phyloP scores from a whole-genome alignment of 306 rosid genomes.

The Fragaria ananassa region DNA sequence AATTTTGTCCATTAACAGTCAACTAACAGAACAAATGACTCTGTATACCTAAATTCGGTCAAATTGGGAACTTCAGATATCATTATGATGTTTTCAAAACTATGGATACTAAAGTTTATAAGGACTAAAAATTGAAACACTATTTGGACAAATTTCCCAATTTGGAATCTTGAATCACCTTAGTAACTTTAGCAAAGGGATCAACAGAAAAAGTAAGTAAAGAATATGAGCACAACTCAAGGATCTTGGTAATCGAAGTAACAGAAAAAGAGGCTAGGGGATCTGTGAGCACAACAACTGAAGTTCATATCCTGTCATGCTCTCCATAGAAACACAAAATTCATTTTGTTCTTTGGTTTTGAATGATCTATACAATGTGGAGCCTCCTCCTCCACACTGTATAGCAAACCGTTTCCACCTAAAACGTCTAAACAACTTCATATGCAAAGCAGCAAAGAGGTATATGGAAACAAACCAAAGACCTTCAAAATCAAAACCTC shows the following conservation, averaged over 20 bases:
- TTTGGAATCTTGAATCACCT: background rate
- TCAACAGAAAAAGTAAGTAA: background rate
- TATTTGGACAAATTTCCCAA: no score
- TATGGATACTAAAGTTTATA: no score
- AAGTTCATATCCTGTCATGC: background rate
- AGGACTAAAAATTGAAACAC: no score
- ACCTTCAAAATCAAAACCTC: constrained; percentile 22
- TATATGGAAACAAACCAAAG: background rate
- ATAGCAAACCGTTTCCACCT: background rate
- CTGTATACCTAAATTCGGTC: no score
- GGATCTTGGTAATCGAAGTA: background rate
- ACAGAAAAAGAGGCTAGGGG: background rate
- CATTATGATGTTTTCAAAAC: no score
- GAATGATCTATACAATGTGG: background rate
- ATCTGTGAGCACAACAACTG: no score
- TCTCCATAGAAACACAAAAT: background rate
- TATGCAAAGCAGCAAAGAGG: background rate
- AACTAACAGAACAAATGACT: no score
- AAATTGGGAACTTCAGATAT: no score
- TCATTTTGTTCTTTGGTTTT: background rate
- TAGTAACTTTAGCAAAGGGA: no score
- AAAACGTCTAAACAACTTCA: background rate
- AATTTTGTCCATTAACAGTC: no score
- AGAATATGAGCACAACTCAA: background rate
- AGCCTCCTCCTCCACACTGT: background rate